Evolutionary conservation across 805 yeast genomes (phyloP).

Genomic region (Nakazawaea pomicola): DNA sequence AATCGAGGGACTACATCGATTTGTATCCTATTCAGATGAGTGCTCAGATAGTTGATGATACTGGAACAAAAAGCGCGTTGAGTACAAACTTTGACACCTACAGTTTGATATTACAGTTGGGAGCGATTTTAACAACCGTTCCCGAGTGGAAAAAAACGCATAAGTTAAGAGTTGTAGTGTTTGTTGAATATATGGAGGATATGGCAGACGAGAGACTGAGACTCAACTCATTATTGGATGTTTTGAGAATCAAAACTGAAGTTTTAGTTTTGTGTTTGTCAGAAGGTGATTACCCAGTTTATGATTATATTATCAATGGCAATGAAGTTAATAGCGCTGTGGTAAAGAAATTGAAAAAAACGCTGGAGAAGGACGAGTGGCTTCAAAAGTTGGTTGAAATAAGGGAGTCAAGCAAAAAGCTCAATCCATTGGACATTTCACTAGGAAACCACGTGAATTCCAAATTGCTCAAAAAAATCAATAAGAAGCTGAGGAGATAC

Average conservation of each 20-base stretch:
- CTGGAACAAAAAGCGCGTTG: constrained; percentile 59
- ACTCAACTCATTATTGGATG: constrained; percentile 57
- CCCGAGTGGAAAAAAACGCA: constrained; percentile 87
- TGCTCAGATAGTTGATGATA: constrained; percentile 62
- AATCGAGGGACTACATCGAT: constrained; percentile 60
- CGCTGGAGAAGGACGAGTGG: constrained; percentile 71
- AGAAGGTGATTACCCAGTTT: constrained; percentile 50
- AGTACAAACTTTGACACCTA: constrained; percentile 95
- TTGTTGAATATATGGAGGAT: constrained; percentile 75
- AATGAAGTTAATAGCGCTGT: constrained; percentile 29
- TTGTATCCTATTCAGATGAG: constrained; percentile 97
- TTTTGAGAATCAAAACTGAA: constrained; percentile 80
- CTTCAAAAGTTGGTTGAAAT: constrained; percentile 69
- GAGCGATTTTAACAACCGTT: constrained; percentile 89
- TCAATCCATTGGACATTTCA: constrained; percentile 2
- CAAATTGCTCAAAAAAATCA: constrained; percentile 23
- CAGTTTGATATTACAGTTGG: constrained; percentile 87
- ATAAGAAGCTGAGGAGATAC: constrained; percentile 31
- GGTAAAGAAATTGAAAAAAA: constrained; percentile 41
- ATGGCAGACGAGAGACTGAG: constrained; percentile 64
- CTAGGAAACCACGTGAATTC: constrained; percentile 17
- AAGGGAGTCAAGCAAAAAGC: constrained; percentile 35
- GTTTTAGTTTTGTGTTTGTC: constrained; percentile 69
- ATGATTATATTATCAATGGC: constrained; percentile 78
- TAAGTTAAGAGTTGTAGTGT: constrained; percentile 73